phyloP scores from a whole-genome alignment of 148 eudicot genomes.

The Limonium bicolor region DNA sequence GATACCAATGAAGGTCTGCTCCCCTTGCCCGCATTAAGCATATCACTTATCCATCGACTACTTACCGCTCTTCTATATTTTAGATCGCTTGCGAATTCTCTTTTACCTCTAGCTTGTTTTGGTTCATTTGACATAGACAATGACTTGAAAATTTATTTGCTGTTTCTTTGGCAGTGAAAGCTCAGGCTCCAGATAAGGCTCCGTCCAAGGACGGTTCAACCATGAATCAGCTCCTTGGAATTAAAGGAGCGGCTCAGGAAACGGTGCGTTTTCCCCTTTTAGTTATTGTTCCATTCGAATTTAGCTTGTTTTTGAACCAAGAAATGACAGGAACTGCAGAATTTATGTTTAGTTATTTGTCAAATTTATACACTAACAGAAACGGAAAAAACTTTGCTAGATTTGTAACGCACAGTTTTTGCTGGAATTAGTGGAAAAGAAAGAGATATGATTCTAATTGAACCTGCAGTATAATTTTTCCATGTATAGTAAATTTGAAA shows the following conservation, averaged over 20 bases:
- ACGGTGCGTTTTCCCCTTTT: conserved; percentile 33
- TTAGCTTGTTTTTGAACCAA: too few relatives aligned
- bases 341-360: too few relatives aligned
- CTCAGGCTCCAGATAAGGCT: conserved; percentile 65
- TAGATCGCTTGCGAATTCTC: neutral
- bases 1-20: conserved; percentile 53
- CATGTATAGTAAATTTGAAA: too few relatives aligned
- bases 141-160: conserved; percentile 1
- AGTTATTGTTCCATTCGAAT: neutral
- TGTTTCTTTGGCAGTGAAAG: conserved; percentile 43
- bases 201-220: conserved; percentile 63
- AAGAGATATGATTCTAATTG: too few relatives aligned
- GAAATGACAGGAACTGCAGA: too few relatives aligned
- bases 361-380: too few relatives aligned
- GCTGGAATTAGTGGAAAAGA: too few relatives aligned
- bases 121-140: neutral
- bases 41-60: neutral
- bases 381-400: too few relatives aligned
- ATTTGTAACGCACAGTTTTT: too few relatives aligned
- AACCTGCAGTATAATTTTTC: too few relatives aligned
- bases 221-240: conserved; percentile 84
- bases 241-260: conserved; percentile 91
- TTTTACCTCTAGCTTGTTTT: neutral
- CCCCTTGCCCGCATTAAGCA: neutral
- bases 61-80: neutral